Conservation (phyloP, 805 yeast species). For the Yamadazyma nakazawae region DNA sequence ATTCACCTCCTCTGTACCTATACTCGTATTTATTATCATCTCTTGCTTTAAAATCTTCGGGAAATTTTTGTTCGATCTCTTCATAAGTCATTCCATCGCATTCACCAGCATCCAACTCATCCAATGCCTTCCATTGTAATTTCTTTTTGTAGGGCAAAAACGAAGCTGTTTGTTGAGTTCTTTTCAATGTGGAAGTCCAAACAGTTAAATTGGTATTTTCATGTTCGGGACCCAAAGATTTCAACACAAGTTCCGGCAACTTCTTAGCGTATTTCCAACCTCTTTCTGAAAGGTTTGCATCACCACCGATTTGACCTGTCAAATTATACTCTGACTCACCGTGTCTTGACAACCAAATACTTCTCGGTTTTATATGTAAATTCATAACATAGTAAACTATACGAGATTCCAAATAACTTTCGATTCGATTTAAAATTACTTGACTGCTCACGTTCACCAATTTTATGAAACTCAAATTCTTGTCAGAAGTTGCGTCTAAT, state of each 20-base stretch:
- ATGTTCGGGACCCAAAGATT: conserved; percentile 59
- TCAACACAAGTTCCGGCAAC: conserved; percentile 70
- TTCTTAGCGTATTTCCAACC: conserved; percentile 81
- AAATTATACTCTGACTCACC: conserved; percentile 92
- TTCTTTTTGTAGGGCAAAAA: conserved; percentile 71
- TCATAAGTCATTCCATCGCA: conserved; percentile 97
- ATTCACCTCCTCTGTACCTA: conserved; percentile 95
- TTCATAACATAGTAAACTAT: conserved; percentile 96
- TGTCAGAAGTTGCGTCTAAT: conserved; percentile 54
- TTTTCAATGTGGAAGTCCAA: conserved; percentile 89
- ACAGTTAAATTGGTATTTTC: conserved; percentile 62
- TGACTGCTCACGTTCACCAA: conserved; percentile 85
- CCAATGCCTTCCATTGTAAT: conserved; percentile 93
- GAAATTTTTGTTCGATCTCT: conserved; percentile 78
- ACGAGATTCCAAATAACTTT: conserved; percentile 84
- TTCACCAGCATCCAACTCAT: conserved; percentile 95
- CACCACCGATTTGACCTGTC: conserved; percentile 95
- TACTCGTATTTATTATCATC: conserved; percentile 95
- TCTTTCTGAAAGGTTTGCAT: conserved; percentile 77
- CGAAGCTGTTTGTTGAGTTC: conserved; percentile 92
- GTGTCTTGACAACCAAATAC: conserved; percentile 91
- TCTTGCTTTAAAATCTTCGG: conserved; percentile 93
- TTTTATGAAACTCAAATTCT: conserved; percentile 78
- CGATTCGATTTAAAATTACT: conserved; percentile 82
- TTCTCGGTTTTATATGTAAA: conserved; percentile 85